Base-by-base conservation (phyloP, 2,329 filamentous ascomycete species). In the Coniella lustricola region DNA sequence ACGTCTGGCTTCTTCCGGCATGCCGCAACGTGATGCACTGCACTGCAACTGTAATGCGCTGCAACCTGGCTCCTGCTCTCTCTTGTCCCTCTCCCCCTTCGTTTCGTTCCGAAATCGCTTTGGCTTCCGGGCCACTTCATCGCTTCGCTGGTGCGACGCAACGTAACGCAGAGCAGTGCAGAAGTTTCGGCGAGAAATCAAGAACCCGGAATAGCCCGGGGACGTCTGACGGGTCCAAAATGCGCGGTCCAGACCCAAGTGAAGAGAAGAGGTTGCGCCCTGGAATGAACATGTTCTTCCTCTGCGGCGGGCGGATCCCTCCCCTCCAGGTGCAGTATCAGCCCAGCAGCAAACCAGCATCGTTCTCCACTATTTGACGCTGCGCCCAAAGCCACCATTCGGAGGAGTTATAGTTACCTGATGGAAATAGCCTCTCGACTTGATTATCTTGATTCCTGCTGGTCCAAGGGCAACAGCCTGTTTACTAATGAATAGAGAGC, bases 381-480 rank as follows among this genome's bases (percentile, higher is more conserved):
- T 34, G 31, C n/a, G 25, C 10, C n/a, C 5, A n/a, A 22, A 20
- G 21, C 47, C 35, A 44, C 47, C 46, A 50, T 31, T 44, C 50
- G 47, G 13, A 44, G 44, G 35, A 47, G 20, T 52, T 52, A 44
- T 21, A 50, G 40, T 52, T 52, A 52, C 50, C 14, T 41, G 9
- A 52, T 48, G 7, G 42, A 50, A 52, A 45, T 12, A n/a, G 3
- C n/a, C 25, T 47, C 35, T 39, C 44, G 39, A 17, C 12, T 31
- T 32, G 18, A 16, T 38, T 34, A 18, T 13, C 17, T 31, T 25
- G 38, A 29, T 40, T 37, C 39, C 22, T 29, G 31, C 34, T 46
- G 22, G 39, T 39, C 25, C 44, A 21, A 48, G 34, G 17, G 16
- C 39, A n/a, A 16, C 10, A 25, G 37, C 44, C n/a, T n/a, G n/a